These are phyloP conservation scores for Rheum nobile DNA, from an alignment of 148 eudicot genomes.

Conservation along the genomic window DNA sequence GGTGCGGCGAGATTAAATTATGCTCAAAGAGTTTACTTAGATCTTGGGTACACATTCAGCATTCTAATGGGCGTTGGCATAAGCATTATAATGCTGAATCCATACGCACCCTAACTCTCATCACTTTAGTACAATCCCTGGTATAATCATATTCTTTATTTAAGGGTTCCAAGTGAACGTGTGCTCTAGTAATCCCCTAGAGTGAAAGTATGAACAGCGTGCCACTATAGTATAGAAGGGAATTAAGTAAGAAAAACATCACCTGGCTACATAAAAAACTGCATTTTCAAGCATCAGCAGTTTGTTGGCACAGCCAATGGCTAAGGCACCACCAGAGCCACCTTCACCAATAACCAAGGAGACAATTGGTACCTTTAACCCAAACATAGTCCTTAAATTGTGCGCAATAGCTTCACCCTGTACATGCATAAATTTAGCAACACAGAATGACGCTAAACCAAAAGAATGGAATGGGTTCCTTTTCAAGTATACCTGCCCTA, in stretches of 20 bases:
- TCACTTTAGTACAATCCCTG: not conserved
- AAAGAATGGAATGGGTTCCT: not conserved
- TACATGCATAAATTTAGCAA: constrained; percentile 9
- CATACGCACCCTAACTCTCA: not conserved
- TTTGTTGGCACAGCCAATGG: constrained; percentile 84
- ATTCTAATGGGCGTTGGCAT: not conserved
- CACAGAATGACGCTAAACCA: not conserved
- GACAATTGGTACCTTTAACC: constrained; percentile 67
- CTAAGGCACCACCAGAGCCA: constrained; percentile 90
- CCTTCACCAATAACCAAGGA: constrained; percentile 93
- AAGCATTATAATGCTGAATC: too few species aligned
- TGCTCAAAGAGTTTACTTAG: not conserved
- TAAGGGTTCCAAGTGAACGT: not conserved
- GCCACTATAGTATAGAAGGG: not conserved
- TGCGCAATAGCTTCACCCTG: constrained; percentile 92
- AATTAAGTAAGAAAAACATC: not conserved
- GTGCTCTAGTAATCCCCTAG: not conserved
- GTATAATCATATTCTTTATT: not conserved
- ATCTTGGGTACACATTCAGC: not conserved
- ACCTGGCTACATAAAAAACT: constrained; percentile 87
- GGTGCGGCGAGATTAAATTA: not conserved
- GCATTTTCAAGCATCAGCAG: constrained; percentile 78
- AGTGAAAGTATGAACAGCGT: not conserved
- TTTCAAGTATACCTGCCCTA: constrained; percentile 58
- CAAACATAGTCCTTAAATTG: constrained; percentile 82